A percentile compares a stretch with the other conserved stretches of the same genome.
These are phyloP conservation scores for Mycena kentingensis DNA, from an alignment of 768 basidiomycete genomes.

Conservation along the genomic window DNA sequence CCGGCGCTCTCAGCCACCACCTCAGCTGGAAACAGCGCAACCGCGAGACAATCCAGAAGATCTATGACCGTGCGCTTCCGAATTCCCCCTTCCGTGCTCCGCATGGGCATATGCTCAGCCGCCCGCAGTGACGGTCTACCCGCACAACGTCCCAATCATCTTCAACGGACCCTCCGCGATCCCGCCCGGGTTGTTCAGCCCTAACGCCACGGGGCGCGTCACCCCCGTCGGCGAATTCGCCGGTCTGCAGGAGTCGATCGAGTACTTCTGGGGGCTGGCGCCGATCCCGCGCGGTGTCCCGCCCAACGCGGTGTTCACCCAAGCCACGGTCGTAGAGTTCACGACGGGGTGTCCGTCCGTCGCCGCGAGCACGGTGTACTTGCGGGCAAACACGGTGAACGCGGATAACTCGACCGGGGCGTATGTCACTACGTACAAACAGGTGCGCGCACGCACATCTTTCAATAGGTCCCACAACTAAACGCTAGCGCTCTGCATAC, in stretches of 20 bases:
- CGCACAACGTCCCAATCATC: slow-evolving; percentile 8
- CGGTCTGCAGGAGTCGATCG: slow-evolving; percentile 12
- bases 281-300: slow-evolving; percentile 1
- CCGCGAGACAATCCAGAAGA: neutral
- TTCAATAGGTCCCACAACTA: neutral
- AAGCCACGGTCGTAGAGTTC: slow-evolving; percentile 10
- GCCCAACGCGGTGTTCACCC: slow-evolving; percentile 8
- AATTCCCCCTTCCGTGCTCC: neutral
- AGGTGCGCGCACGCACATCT: slow-evolving; percentile 1
- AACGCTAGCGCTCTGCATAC: neutral
- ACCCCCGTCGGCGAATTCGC: slow-evolving; percentile 9
- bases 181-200: slow-evolving; percentile 7
- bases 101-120: neutral
- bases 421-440: slow-evolving; percentile 5
- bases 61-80: slow-evolving; percentile 3
- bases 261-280: slow-evolving; percentile 15
- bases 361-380: slow-evolving; percentile 10
- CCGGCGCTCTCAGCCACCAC: slow-evolving; percentile 1
- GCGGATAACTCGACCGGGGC: slow-evolving; percentile 2
- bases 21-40: slow-evolving; percentile 3
- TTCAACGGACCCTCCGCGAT: slow-evolving; percentile 1
- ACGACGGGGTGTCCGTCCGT: slow-evolving; percentile 7
- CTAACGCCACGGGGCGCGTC: slow-evolving; percentile 7
- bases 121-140: slow-evolving; percentile 5
- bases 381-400: slow-evolving; percentile 2